Evolutionary conservation across 805 yeast genomes (phyloP), one percentile per base, ranked within the genome.

Genomic region (Pichia gijzeniarum): DNA sequence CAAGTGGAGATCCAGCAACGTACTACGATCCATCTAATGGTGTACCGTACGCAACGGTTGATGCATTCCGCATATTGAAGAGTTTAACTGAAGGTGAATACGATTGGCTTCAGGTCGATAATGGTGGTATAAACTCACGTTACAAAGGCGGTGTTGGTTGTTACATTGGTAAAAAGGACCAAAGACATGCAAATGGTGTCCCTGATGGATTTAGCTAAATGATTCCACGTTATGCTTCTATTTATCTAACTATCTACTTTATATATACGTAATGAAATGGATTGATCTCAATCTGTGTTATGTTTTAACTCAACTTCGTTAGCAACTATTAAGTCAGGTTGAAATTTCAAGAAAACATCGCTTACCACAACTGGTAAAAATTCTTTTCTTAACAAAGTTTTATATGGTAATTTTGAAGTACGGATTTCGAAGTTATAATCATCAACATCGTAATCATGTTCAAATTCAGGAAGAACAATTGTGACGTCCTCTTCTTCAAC

Each of bases 21-120:
- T 91, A 87, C 63, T 80, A 84, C 52, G 98, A 91, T 68, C 98
- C 98, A 0, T 73, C 77, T 32, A 80, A 84, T 25, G 95, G 95
- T 32, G 76, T 93, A 43, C 95, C 96, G 2, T 93, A 93, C 64
- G 74, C 82, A 41, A 82, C 82, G 51, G 85, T 88, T 49, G 90
- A 84, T 39, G 82, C 91, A n/a, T 88, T 81, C 60, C 80, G 76
- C 53, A 71, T 83, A 22, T 64, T 71, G 38, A 76, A 74, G 47
- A 77, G 73, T 20, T 61, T 75, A 16, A 80, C 80, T 52, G 77
- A 76, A 32, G 76, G 79, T n/a, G 74, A 71, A 60, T 48, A 66
- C 72, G 50, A 68, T 57, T 72, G 87, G 87, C 53, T 65, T 48
- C 76, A 74, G 22, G 71, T 63, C 40, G 70, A 70, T 25, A 64